These are phyloP conservation scores for Hyaloscypha hepaticicola DNA, from an alignment of 495 filamentous ascomycete genomes.

Conservation along the genomic window DNA sequence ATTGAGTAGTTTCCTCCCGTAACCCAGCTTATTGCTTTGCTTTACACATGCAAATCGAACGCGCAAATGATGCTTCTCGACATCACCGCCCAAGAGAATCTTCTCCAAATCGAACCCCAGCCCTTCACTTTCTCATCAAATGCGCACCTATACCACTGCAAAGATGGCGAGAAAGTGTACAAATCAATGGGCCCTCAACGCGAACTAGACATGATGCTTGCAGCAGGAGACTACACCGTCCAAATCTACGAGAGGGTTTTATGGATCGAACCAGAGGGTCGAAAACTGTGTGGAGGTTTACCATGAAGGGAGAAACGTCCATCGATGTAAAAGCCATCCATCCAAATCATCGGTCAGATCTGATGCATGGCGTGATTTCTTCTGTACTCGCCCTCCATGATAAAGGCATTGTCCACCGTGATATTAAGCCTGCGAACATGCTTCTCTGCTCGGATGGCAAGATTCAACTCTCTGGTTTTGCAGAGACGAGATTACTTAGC, in stretches of 20 bases:
- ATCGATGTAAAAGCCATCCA: not conserved
- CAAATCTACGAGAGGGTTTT: not conserved
- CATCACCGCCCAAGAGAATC: not conserved
- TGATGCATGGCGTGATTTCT: not conserved
- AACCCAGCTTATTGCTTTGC: too few relatives aligned
- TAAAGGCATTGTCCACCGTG: slow-evolving; percentile 1
- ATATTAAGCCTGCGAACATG: slow-evolving; percentile 6
- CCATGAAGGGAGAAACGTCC: not conserved
- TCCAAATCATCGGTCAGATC: not conserved
- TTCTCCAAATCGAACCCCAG: not conserved
- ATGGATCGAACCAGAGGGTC: too few relatives aligned
- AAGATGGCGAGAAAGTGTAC: not conserved
- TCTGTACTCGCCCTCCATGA: not conserved
- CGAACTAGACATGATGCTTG: not conserved
- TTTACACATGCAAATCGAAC: not conserved
- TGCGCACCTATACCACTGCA: not conserved
- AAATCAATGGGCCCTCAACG: not conserved
- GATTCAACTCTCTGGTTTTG: slow-evolving; percentile 4
- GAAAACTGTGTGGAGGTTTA: not conserved
- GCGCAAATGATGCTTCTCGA: not conserved
- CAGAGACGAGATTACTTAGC: not conserved
- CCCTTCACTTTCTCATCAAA: not conserved
- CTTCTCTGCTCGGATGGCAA: not conserved
- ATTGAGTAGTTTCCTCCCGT: too few relatives aligned
- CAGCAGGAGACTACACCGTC: not conserved